Evolutionary conservation across 352 stramenopile genomes (phyloP).

Genomic region (Phytophthora constricta): DNA sequence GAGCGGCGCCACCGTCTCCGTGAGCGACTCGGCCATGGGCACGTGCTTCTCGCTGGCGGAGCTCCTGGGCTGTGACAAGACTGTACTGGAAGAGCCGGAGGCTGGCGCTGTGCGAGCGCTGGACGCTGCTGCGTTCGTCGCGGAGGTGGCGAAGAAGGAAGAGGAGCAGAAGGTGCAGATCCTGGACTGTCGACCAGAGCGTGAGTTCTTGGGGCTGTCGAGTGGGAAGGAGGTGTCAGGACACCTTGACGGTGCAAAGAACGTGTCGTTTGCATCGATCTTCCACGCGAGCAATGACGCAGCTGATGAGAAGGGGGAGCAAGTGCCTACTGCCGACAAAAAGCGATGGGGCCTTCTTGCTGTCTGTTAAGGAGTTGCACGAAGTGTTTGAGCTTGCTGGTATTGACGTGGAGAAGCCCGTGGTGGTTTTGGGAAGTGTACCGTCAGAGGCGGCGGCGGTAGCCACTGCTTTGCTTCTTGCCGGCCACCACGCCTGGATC

Average conservation of each 20-base stretch:
- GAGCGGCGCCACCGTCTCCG: slow-evolving; percentile 27
- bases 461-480: slow-evolving; percentile 59
- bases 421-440: slow-evolving; percentile 56
- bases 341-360: slow-evolving; percentile 40
- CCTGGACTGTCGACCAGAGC: slow-evolving; percentile 56
- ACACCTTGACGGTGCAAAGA: slow-evolving; percentile 58
- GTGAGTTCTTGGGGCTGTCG: slow-evolving; percentile 58
- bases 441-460: slow-evolving; percentile 64
- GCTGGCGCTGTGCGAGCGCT: slow-evolving; percentile 31
- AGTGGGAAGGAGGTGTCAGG: slow-evolving; percentile 49
- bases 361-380: slow-evolving; percentile 45
- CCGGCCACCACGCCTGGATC: slow-evolving; percentile 41
- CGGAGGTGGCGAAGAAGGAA: slow-evolving; percentile 38
- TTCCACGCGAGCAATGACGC: slow-evolving; percentile 39
- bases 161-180: slow-evolving; percentile 46
- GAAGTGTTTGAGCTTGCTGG: slow-evolving; percentile 50
- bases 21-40: slow-evolving; percentile 30
- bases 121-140: slow-evolving; percentile 29
- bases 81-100: slow-evolving; percentile 32
- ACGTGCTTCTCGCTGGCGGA: slow-evolving; percentile 48
- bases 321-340: slow-evolving; percentile 28
- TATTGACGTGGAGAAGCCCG: slow-evolving; percentile 42
- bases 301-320: slow-evolving; percentile 30
- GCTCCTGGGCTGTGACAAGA: slow-evolving; percentile 49
- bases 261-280: slow-evolving; percentile 58